Evolutionary conservation across 805 yeast genomes (phyloP), one percentile per base, ranked within the genome.

Genomic region (Cyberlindnera sargentensis): DNA sequence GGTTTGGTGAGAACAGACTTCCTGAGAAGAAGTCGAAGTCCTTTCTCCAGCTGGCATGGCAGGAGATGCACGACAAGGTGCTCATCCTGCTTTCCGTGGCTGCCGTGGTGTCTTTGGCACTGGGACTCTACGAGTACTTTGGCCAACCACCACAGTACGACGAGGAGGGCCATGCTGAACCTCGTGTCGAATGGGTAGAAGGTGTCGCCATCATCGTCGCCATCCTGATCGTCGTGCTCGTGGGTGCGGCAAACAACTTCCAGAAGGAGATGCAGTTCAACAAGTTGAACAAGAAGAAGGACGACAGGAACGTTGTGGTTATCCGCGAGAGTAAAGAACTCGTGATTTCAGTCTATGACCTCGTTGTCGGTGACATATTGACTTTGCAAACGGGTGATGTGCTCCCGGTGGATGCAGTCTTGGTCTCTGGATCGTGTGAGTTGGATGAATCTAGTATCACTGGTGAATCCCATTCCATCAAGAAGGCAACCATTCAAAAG

Each of bases 151-250:
- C 86, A 0, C 79, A 78, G 57, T 76, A 75, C 54, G 96, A 91
- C 61, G 79, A 75, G 5, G 86, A 87, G 50, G 95, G 96, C 27
- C 71, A 78, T 24, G 70, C 78, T 23, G 62, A 80, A 43, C 96
- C 97, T 15, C 77, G 80, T 55, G 95, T 93, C 30, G 96, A 91
- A 56, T 93, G 98, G 97, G 96, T 95, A 39, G 99, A 93, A 69
- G 99, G 99, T 53, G 95, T 90, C 33, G 99, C 99, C 34, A 93
- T 93, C 59, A 76, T 93, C 53, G 84, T 84, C 4, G 99, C 99
- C 23, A 85, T 93, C 25, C 56, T 78, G 4, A 91, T 93, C 47
- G 98, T 93, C 31, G 96, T 91, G 4, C 51, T 87, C 3, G 99
- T 95, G 10, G 95, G 97, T 40, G 93, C 96, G 2, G 83, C 78